A percentile compares a stretch with the other conserved stretches of the same genome.
These are phyloP conservation scores for Ophiostoma angusticollis DNA, from an alignment of 2,329 filamentous ascomycete species.

Conservation along the genomic window DNA sequence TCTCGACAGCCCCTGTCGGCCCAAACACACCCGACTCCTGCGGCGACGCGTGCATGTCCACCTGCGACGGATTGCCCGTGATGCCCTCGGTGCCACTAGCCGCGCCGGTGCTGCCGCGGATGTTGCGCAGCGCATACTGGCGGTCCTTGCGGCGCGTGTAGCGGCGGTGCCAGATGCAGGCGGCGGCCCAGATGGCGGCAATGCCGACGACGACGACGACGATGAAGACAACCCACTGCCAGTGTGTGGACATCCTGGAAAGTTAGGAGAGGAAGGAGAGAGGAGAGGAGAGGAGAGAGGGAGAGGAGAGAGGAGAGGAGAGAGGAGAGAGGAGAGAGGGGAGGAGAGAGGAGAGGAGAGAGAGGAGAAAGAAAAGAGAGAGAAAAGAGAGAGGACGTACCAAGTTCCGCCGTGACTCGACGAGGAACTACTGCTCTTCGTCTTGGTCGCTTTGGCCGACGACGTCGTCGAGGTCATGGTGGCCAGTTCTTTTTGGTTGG, in stretches of 20 bases:
- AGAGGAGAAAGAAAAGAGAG: not conserved
- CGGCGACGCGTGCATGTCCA: constrained; percentile 20
- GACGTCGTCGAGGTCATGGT: constrained; percentile 19
- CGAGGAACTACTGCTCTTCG: not conserved
- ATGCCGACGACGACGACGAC: constrained; percentile 62
- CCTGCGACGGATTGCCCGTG: constrained; percentile 15
- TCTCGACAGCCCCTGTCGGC: constrained; percentile 26
- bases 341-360: not conserved
- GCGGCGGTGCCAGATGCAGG: constrained; percentile 58
- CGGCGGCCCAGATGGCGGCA: constrained; percentile 50
- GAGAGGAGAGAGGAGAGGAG: not conserved
- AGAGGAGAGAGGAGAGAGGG: not conserved
- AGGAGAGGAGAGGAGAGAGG: not conserved
- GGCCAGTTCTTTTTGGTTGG: constrained; percentile 26
- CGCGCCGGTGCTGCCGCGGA: constrained; percentile 15
- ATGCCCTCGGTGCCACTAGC: constrained; percentile 23
- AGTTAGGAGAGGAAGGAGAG: not conserved
- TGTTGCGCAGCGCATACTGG: constrained; percentile 35
- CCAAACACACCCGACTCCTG: constrained; percentile 26
- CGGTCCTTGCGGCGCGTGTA: constrained; percentile 59
- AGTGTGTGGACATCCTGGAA: constrained; percentile 55
- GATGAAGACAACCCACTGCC: constrained; percentile 72
- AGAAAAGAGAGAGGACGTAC: not conserved
- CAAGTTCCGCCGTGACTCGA: constrained; percentile 4
- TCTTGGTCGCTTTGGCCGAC: constrained; percentile 1